Evolutionary conservation across 2,329 filamentous ascomycete genomes (phyloP).

Genomic region (Nemania serpens): DNA sequence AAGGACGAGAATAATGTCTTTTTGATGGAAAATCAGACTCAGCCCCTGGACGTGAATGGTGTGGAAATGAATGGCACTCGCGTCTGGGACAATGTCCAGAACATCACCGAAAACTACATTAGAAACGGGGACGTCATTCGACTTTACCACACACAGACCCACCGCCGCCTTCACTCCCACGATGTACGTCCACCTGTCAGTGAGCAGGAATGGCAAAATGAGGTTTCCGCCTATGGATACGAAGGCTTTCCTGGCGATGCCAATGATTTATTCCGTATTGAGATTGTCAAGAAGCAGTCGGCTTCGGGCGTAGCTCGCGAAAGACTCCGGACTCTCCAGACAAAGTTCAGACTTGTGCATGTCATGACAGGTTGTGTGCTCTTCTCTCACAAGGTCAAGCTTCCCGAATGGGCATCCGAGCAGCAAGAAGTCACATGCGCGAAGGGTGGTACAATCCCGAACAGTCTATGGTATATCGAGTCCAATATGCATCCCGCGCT

Average conservation of each 20-base stretch:
- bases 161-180: slow-evolving; percentile 93
- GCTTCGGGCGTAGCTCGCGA: slow-evolving; percentile 78
- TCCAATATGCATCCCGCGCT: slow-evolving; percentile 83
- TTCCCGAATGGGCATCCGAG: slow-evolving; percentile 96
- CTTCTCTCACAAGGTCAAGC: slow-evolving; percentile 98
- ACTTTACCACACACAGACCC: slow-evolving; percentile 81
- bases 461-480: slow-evolving; percentile 97
- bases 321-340: slow-evolving; percentile 88
- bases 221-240: slow-evolving; percentile 95
- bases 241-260: slow-evolving; percentile 96
- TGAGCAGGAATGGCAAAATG: slow-evolving; percentile 92
- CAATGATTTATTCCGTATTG: slow-evolving; percentile 92
- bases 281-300: slow-evolving; percentile 91
- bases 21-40: slow-evolving; percentile 93
- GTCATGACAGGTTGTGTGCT: slow-evolving; percentile 95
- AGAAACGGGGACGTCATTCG: slow-evolving; percentile 80
- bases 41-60: slow-evolving; percentile 78
- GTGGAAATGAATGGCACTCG: slow-evolving; percentile 77
- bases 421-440: slow-evolving; percentile 99
- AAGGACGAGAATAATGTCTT: slow-evolving; percentile 99
- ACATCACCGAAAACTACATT: slow-evolving; percentile 64
- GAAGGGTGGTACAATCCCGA: slow-evolving; percentile 85
- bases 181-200: slow-evolving; percentile 86
- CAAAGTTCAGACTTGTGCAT: slow-evolving; percentile 94
- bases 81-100: slow-evolving; percentile 79